Evolutionary conservation across 1,284 basidiomycete species (phyloP).

Genomic region (Ceraceosorus guamensis): DNA sequence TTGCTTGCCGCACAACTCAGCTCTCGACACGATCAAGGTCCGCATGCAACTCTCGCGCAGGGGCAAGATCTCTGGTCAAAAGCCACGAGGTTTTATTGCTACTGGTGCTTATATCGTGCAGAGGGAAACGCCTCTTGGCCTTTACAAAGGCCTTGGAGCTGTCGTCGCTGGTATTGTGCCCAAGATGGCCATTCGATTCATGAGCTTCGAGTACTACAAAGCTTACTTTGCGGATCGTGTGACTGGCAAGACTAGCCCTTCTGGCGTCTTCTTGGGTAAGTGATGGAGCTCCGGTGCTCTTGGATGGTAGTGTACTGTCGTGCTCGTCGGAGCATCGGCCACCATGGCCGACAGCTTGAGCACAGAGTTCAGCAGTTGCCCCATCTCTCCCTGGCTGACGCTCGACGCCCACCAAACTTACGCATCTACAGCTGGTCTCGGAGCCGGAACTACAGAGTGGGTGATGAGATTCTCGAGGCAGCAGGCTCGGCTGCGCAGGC

Average conservation of each 20-base stretch:
- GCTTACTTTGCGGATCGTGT: conserved; percentile 65
- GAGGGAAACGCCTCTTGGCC: conserved; percentile 84
- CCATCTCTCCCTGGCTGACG: too few species aligned
- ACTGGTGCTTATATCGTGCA: conserved; percentile 82
- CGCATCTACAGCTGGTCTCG: conserved; percentile 67
- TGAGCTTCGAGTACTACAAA: conserved; percentile 95
- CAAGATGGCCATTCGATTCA: conserved; percentile 99
- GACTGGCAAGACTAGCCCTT: conserved; percentile 68
- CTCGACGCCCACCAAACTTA: too few species aligned
- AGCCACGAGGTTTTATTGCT: conserved; percentile 84
- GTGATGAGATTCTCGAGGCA: conserved; percentile 4
- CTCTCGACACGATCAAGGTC: conserved; percentile 86
- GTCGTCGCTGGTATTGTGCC: conserved; percentile 88
- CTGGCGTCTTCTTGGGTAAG: conserved; percentile 61
- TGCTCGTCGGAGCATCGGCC: too few species aligned
- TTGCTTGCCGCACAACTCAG: too few species aligned
- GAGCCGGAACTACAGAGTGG: conserved; percentile 74
- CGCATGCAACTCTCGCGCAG: conserved; percentile 75
- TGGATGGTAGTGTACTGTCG: conserved; percentile 1
- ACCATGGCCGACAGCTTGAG: too few species aligned
- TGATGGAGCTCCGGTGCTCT: not conserved
- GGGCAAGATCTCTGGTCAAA: conserved; percentile 32
- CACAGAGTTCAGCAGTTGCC: too few species aligned
- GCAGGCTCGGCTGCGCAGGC: not conserved
- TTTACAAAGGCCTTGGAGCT: conserved; percentile 98